A percentile compares a stretch with the other conserved stretches of the same genome.
phyloP scores from a whole-genome alignment of 2,329 filamentous ascomycete genomes.

The Talaromyces piceae region DNA sequence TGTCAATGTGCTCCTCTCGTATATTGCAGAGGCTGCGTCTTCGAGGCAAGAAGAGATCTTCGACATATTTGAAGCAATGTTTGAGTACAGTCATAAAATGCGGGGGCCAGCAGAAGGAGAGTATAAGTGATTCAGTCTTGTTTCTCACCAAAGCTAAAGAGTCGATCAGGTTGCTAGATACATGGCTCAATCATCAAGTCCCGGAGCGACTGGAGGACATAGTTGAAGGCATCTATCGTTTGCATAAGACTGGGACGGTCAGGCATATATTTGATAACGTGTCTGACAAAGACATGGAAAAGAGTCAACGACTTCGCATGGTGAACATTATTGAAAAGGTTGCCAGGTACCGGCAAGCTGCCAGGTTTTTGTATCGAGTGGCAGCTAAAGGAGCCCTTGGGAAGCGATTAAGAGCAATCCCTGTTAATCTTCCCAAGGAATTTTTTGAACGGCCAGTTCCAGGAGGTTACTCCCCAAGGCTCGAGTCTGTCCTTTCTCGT shows the following conservation, averaged over 20 bases:
- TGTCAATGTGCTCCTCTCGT: constrained; percentile 25
- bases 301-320: constrained; percentile 14
- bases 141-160: constrained; percentile 17
- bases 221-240: constrained; percentile 21
- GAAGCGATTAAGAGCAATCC: constrained; percentile 21
- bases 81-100: not conserved
- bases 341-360: constrained; percentile 30
- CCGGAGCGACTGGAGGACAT: constrained; percentile 17
- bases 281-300: constrained; percentile 15
- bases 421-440: constrained; percentile 22
- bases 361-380: constrained; percentile 24
- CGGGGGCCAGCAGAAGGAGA: constrained; percentile 1
- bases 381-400: constrained; percentile 26
- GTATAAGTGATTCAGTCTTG: not conserved
- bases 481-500: not conserved
- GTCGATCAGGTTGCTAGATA: constrained; percentile 17
- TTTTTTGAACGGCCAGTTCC: constrained; percentile 17
- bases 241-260: constrained; percentile 16
- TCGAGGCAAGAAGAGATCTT: not conserved
- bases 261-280: constrained; percentile 16
- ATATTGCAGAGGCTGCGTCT: constrained; percentile 24
- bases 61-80: constrained; percentile 1
- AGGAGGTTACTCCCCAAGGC: not conserved
- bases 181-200: constrained; percentile 21
- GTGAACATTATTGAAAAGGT: constrained; percentile 31